Evolutionary conservation across 805 yeast species (phyloP).

Genomic region (Saccharomycopsis fodiens): DNA sequence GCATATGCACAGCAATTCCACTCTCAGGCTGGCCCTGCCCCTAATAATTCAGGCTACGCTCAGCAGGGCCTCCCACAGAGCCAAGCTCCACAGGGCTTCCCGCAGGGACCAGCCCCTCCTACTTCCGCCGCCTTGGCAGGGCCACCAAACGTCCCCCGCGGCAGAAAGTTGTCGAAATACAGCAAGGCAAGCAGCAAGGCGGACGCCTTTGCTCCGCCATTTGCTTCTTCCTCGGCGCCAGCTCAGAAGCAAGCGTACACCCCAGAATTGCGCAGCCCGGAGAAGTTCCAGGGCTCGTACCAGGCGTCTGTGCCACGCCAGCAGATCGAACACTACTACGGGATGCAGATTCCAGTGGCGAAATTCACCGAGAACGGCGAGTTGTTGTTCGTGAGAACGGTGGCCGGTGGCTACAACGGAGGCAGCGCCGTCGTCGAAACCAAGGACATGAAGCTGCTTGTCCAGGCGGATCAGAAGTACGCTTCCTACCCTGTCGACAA

Average conservation of each 20-base stretch:
- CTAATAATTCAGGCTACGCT: background rate
- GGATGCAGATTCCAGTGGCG: conserved; percentile 17
- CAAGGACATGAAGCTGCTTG: conserved; percentile 6
- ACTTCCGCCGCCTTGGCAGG: too few relatives aligned
- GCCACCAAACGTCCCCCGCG: too few relatives aligned
- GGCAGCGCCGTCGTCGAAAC: background rate
- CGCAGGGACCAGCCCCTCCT: background rate
- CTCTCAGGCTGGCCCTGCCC: background rate
- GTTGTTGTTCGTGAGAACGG: conserved; percentile 6
- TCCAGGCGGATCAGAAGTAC: conserved; percentile 7
- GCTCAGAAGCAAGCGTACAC: too few relatives aligned
- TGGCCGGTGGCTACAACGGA: background rate
- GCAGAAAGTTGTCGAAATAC: too few relatives aligned
- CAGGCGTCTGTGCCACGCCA: too few relatives aligned
- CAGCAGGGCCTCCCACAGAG: background rate
- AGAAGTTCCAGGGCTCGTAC: too few relatives aligned
- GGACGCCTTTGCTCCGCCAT: too few relatives aligned
- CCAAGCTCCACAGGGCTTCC: background rate
- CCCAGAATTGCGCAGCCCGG: background rate
- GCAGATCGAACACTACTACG: conserved; percentile 12
- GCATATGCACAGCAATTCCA: background rate
- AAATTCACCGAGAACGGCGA: conserved; percentile 12
- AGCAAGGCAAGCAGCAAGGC: too few relatives aligned
- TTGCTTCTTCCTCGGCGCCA: too few relatives aligned
- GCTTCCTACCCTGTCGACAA: conserved; percentile 17